These are phyloP conservation scores for Saccharomycopsis guyanensis DNA, from an alignment of 805 yeast genomes.

Conservation along the genomic window DNA sequence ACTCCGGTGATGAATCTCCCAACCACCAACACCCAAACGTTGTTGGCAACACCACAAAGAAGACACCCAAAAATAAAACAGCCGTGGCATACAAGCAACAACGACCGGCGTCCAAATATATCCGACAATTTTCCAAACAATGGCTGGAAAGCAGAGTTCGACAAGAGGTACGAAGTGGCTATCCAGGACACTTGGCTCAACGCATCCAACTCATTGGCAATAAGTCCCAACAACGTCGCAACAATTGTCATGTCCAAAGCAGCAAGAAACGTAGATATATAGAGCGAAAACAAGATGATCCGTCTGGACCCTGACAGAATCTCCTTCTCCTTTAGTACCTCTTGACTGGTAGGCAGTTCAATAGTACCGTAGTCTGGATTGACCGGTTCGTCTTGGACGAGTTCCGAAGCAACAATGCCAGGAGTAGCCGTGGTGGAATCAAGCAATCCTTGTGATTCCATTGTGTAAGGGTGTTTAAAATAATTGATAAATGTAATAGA, in stretches of 20 bases:
- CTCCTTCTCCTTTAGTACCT: neutral
- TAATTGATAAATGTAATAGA: too few species aligned
- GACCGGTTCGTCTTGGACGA: slow-evolving; percentile 1
- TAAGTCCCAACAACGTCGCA: slow-evolving; percentile 48
- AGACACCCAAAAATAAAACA: slow-evolving; percentile 41
- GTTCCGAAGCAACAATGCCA: slow-evolving; percentile 11
- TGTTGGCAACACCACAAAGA: slow-evolving; percentile 32
- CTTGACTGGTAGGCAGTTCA: slow-evolving; percentile 1
- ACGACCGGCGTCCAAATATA: slow-evolving; percentile 45
- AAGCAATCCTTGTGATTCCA: neutral
- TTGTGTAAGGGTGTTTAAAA: too few species aligned
- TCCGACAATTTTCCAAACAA: slow-evolving; percentile 66
- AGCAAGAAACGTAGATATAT: slow-evolving; percentile 42
- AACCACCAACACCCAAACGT: slow-evolving; percentile 33
- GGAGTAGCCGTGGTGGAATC: slow-evolving; percentile 13
- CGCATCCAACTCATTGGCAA: slow-evolving; percentile 51
- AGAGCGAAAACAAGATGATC: slow-evolving; percentile 28
- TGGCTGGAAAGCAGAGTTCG: slow-evolving; percentile 70
- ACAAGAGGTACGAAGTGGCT: slow-evolving; percentile 61
- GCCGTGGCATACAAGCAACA: slow-evolving; percentile 34
- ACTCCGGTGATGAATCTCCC: slow-evolving; percentile 74
- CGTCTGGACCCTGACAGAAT: neutral
- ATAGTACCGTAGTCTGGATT: slow-evolving; percentile 1
- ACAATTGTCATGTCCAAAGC: slow-evolving; percentile 56
- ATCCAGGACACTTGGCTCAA: slow-evolving; percentile 55